Base-by-base conservation (phyloP, 208 protist genomes). In the Trypanosoma caninum region DNA sequence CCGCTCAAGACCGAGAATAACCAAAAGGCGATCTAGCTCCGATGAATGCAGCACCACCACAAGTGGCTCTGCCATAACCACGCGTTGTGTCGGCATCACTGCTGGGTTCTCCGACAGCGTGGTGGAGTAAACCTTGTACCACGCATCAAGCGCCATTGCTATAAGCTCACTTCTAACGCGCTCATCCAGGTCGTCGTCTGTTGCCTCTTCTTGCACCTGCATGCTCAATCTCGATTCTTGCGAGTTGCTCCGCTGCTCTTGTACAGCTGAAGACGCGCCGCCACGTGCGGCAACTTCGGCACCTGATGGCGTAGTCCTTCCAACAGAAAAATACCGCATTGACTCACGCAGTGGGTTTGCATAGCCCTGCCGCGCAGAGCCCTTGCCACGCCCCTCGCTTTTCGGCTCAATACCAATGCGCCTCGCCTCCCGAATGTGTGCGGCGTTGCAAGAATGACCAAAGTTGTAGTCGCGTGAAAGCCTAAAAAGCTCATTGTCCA, bases 41-140 rank as follows among this genome's bases (percentile, higher is more conserved):
- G 76, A 68, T 22, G 41, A 46, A 10, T 57, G 34, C 27, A 94
- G 77, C 11, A 70, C 66, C 18, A 28, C 65, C 4, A 87, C 65
- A 7, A 94, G 83, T 1, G 87, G 84, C 23, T 74, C 70, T 4
- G 87, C 71, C 13, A 94, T 67, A 54, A 72, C 75, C 27, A 89
- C 72, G n/a, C 42, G 54, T 27, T 68, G 60, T n/a, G 77, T 89
- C 53, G 82, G 72, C 78, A 87, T 91, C 33, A 66, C 37, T 22
- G 55, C 57, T 30, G 87, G 82, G 33, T 77, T 40, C 28, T 85
- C 71, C 28, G 87, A 74, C 25, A 94, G 69, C 23, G 65, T 80
- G 22, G 84, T 82, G 34, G 83, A 91, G 75, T 94, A 94, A 3
- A 85, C 78, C 18, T 58, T 78, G 66, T 94, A 91, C 84, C 87